Evolutionary conservation across 73 alveolate species (phyloP), one percentile per base, ranked within the genome.

Genomic region (Paramecium pentaurelia): DNA sequence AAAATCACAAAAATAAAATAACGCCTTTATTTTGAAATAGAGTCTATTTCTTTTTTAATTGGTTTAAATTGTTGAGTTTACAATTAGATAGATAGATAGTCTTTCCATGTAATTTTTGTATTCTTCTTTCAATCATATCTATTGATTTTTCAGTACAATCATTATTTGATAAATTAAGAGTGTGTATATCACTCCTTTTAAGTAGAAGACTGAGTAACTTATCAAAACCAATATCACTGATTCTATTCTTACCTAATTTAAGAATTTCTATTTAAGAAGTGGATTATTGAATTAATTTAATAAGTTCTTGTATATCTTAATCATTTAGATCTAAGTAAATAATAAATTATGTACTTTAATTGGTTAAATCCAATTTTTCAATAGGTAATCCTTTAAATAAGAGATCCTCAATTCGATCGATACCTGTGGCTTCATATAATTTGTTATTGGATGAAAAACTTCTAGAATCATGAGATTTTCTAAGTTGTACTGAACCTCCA

Each of bases 151-250:
- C 88, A 34, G 88, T 75, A 22, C 88, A 75, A 12, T 38, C 38
- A 75, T 75, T 75, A 38, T 42, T 42, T 12, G 88, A 10, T 38
- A 75, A 38, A 75, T 75, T 75, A n/a, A 75, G 58, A 75, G 88
- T 75, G 34, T 75, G 88, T 12, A 75, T 75, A 6, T 36, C 58
- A 42, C 38, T 36, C 40, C 60, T 75, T 75, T 38, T 75, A 4
- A 42, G 25, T n/a, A 75, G 8, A 30, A 75, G 47, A 30, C 22
- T 38, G 8, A 75, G 36, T 36, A 75, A 36, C 14, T 75, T 22
- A 75, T 42, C 47, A n/a, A 75, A 75, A 12, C 88, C 88, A 36
- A 38, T 18, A 75, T 75, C 88, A 14, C 44, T 38, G 8, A 75
- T 75, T 38, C 47, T 75, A 16, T 75, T 75, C 16, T 38, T 30